Evolutionary conservation across 345 rosid genomes (phyloP), one percentile per base, ranked within the genome.

Genomic region (Viola odorata): DNA sequence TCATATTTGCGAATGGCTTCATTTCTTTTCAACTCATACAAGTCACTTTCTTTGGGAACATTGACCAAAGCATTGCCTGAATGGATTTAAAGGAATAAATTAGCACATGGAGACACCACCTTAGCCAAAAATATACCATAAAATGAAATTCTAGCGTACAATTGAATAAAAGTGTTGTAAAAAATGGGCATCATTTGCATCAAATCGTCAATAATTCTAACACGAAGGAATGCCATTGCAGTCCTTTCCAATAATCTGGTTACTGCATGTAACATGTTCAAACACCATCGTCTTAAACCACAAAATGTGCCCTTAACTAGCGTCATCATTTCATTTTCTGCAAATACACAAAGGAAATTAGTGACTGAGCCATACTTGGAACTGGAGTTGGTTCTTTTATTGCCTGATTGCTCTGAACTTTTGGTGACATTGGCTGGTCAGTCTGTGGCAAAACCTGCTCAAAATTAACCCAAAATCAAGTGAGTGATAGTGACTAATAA

Each of bases 31-130:
- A 87, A 70, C 15, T 66, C 16, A 61, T 89, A 87, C 14, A 87
- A 69, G 14, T 94, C 94, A 67, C 96, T 82, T 61, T 89, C 97
- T 68, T 85, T 89, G 0, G 99, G 96, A 57, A 87, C 68, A 70
- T 79, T 78, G 78, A 65, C 83, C 79, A 84, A 58, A n/a, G 90
- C 85, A 61, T 84, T 84, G 69, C 73, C 96, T 92, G 57, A 14
- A 70, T 60, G 45, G 47, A 58, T 45, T 45, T 23, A 60, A 39
- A 58, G 5, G 0, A 57, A 67, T 8, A 52, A 32, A 40, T 4
- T 6, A 42, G 45, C 45, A n/a, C 5, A 39, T 4, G 37, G 5
- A 39, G 23, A 37, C 6, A 3, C 32, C 32, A 23, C 32, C 32
- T 23, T 23, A 23, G 32, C 32, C 32, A 23, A 23, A 23, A 23